Conservation (phyloP, 140 eudicot species). For the Oenanthe javanica region DNA sequence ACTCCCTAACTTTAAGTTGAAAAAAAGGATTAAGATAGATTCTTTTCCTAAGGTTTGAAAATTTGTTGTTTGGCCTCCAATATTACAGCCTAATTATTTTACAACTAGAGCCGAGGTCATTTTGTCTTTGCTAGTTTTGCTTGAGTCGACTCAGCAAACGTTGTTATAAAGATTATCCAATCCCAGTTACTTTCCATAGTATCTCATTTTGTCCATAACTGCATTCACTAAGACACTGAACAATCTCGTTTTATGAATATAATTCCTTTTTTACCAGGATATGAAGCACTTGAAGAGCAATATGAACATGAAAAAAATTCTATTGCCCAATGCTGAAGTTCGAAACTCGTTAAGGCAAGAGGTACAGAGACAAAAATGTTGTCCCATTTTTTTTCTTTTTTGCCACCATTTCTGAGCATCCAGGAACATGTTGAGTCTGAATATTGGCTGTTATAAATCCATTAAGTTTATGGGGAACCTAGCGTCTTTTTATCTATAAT, state of each 20-base stretch:
- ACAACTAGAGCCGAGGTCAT: neutral
- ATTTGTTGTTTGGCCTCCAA: neutral
- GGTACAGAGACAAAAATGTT: conserved; percentile 26
- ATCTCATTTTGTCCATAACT: neutral
- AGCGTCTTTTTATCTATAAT: neutral
- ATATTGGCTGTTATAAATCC: neutral
- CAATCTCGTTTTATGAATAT: conserved; percentile 1
- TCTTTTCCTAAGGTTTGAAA: neutral
- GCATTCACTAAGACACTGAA: neutral
- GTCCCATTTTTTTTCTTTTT: neutral
- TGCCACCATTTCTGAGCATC: neutral
- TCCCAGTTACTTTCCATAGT: neutral
- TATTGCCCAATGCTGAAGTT: conserved; percentile 43
- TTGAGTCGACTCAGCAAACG: neutral
- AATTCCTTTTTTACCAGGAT: conserved; percentile 26
- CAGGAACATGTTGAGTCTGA: neutral
- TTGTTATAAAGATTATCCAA: neutral
- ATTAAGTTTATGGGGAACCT: neutral
- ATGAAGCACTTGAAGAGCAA: conserved; percentile 20
- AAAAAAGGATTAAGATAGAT: neutral
- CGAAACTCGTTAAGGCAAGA: conserved; percentile 67
- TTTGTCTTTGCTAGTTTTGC: neutral
- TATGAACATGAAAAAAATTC: conserved; percentile 26
- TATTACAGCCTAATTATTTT: neutral
- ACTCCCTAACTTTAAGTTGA: neutral